Base-by-base conservation (phyloP, 345 rosid species). In the Syzygium aromaticum region DNA sequence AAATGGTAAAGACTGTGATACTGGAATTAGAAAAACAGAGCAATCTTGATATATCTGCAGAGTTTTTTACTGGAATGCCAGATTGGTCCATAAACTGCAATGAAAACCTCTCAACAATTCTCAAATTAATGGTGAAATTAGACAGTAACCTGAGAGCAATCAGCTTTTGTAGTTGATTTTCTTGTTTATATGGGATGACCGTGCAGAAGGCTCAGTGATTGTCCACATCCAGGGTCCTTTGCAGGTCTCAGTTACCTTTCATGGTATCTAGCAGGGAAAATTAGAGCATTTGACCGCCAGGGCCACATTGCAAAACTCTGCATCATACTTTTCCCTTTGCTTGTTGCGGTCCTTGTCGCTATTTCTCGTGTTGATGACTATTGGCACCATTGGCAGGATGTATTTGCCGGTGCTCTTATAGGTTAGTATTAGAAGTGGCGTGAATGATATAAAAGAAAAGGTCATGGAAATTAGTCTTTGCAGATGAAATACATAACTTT, bases 301-400 rank as follows among this genome's bases (percentile, higher is more conserved):
- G 96, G 96, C 33, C 95, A 92, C 78, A 89, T 94, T 17, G 95
- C 92, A 4, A 93, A 95, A 85, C 92, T 93, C 51, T 93, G 95
- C 88, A 86, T 93, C 21, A 88, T 93, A 54, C 88, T 94, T 49
- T 52, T 94, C 56, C 98, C 95, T 2, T 67, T 94, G 52, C 93
- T 95, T 73, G 19, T 88, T 8, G 96, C 95, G 43, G 84, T 90
- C 53, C 90, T 94, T 23, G 91, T 95, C 40, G 94, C 94, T 3
- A 89, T 94, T 87, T 90, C 98, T 57, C 94, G 95, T 5, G 93
- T 95, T 0, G 94, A 92, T 57, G 96, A 94, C 86, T 92, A 95
- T 85, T 94, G 96, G 96, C 96, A 95, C 87, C 96, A 95, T 54
- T 95, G 98, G 96, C 91, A 94, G 2, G 98, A 95, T 67, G 98